These are phyloP conservation scores for Sphaerosporella brunnea DNA, from an alignment of 495 filamentous ascomycete genomes.

Conservation along the genomic window DNA sequence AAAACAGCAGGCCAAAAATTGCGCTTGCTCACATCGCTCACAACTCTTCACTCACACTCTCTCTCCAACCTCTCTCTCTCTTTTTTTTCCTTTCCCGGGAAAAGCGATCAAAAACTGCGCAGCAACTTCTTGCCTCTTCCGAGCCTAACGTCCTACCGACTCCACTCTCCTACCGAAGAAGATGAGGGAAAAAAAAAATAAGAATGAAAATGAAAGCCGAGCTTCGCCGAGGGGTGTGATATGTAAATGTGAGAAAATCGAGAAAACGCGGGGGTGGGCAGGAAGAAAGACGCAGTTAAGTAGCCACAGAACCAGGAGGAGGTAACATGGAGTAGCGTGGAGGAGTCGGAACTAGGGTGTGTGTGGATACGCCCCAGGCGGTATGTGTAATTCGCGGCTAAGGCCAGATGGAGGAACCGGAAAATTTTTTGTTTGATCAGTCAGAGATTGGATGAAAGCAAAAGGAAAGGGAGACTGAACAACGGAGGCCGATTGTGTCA, in stretches of 20 bases:
- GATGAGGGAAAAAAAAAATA: conserved; percentile 8
- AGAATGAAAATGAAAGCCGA: conserved; percentile 11
- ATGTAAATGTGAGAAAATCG: conserved; percentile 1
- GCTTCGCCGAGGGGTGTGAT: not conserved
- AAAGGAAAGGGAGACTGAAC: conserved; percentile 3
- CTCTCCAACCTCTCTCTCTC: not conserved
- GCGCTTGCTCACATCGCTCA: conserved; percentile 9
- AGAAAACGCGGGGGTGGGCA: conserved; percentile 4
- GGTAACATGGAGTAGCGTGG: not conserved
- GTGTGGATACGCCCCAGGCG: conserved; percentile 5
- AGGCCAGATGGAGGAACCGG: not conserved
- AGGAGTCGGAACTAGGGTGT: conserved; percentile 1
- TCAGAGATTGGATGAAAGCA: not conserved
- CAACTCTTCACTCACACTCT: conserved; percentile 8
- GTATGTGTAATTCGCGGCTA: conserved; percentile 5
- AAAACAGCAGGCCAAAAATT: not conserved
- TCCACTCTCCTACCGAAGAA: conserved; percentile 9
- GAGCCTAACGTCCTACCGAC: conserved; percentile 9
- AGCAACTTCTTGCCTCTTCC: conserved; percentile 2
- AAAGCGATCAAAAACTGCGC: too few species aligned
- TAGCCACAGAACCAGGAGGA: conserved; percentile 2
- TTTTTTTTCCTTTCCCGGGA: not conserved
- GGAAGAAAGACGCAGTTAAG: conserved; percentile 3
- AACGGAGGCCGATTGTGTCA: conserved; percentile 2
- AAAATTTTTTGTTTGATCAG: conserved; percentile 7